Evolutionary conservation across 2,329 filamentous ascomycete species (phyloP).

Genomic region (Plenodomus lindquistii): DNA sequence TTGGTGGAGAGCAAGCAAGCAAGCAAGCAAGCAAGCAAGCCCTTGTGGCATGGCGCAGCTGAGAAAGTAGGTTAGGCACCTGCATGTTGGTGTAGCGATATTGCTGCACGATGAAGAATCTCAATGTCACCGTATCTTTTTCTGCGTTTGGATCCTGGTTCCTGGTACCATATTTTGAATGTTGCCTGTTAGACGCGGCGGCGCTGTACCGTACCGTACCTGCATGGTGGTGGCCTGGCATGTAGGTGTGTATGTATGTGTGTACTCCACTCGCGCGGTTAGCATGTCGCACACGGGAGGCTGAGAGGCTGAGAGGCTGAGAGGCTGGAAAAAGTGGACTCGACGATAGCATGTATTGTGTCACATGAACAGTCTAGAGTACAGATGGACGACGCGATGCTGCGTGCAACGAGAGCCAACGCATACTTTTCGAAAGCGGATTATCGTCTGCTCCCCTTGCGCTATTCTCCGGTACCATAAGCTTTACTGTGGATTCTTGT

Average conservation of each 20-base stretch:
- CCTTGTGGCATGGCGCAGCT: no score
- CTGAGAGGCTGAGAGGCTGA: background rate
- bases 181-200: background rate
- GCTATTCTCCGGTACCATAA: background rate
- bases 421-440: background rate
- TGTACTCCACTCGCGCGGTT: background rate
- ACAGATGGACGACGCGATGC: background rate
- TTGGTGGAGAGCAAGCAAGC: no score
- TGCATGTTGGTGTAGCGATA: no score
- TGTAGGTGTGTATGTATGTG: no score
- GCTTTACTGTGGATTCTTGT: no score
- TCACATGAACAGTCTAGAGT: background rate
- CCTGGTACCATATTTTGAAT: background rate
- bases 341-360: background rate
- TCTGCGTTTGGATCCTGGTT: background rate
- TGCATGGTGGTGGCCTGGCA: background rate
- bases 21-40: no score
- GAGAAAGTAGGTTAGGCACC: no score
- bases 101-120: background rate
- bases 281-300: background rate
- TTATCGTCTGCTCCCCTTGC: background rate
- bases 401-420: background rate
- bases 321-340: background rate
- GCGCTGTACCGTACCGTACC: background rate
- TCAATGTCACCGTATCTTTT: background rate